Evolutionary conservation across 1,284 basidiomycete species (phyloP).

Genomic region (Puccinia brachypodii): DNA sequence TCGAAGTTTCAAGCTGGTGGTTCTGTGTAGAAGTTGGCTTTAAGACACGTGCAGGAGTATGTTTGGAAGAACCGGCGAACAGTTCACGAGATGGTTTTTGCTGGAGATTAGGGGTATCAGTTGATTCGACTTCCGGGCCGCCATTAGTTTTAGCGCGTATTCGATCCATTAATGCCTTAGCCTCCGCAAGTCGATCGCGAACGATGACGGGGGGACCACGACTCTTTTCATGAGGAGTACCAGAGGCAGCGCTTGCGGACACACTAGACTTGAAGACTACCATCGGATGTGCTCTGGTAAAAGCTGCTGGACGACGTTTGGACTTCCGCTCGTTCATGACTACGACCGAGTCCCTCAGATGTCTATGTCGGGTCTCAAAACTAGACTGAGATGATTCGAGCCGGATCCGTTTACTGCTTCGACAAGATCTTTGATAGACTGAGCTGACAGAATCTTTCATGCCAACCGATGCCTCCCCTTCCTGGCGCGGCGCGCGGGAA

Average conservation of each 20-base stretch:
- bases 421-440: background rate
- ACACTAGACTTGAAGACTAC: slow-evolving; percentile 23
- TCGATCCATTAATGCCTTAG: slow-evolving; percentile 51
- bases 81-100: background rate
- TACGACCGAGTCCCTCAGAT: slow-evolving; percentile 28
- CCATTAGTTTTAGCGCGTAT: slow-evolving; percentile 49
- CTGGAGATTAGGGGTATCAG: background rate
- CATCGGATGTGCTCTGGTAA: slow-evolving; percentile 19
- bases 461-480: background rate
- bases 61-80: background rate
- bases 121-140: slow-evolving; percentile 5
- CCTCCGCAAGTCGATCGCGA: slow-evolving; percentile 50
- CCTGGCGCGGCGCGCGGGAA: background rate
- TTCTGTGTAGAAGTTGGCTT: background rate
- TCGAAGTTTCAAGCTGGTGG: background rate
- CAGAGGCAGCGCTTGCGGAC: background rate
- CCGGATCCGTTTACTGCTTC: slow-evolving; percentile 47
- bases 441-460: slow-evolving; percentile 20
- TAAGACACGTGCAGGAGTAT: background rate
- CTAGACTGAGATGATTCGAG: slow-evolving; percentile 7
- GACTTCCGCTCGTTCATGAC: slow-evolving; percentile 33
- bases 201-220: background rate
- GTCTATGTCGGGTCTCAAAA: background rate
- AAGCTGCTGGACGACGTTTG: slow-evolving; percentile 1
- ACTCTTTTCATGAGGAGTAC: background rate